Evolutionary conservation across 2,329 filamentous ascomycete species (phyloP).

Genomic region (Rhexocercosporidium sp.): DNA sequence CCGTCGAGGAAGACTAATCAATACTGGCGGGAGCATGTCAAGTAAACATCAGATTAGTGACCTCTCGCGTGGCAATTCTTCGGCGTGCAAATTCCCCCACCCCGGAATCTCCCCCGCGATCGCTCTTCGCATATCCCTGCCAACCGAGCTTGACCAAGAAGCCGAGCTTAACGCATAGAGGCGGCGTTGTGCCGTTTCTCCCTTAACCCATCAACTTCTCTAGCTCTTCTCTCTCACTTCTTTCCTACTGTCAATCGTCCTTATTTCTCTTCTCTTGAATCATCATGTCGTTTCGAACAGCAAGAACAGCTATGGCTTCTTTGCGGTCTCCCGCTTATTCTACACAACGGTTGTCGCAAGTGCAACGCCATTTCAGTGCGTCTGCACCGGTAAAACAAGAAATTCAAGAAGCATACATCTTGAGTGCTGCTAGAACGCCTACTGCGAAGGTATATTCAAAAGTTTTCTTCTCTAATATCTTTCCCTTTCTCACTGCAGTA

Average conservation of each 20-base stretch:
- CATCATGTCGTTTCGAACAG: constrained; percentile 41
- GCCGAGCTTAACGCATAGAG: constrained; percentile 10
- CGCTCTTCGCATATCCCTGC: not conserved
- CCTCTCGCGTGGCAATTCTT: constrained; percentile 2
- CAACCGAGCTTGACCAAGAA: not conserved
- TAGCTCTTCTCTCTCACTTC: not conserved
- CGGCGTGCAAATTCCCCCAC: not conserved
- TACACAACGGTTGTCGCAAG: constrained; percentile 50
- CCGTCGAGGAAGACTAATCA: no score
- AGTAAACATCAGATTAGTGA: not conserved
- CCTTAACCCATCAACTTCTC: not conserved
- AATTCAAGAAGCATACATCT: constrained; percentile 89
- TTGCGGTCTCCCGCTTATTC: constrained; percentile 31
- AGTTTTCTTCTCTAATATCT: constrained; percentile 13
- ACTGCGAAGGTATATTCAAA: constrained; percentile 74
- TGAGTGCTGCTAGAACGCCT: constrained; percentile 88
- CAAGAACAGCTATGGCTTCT: constrained; percentile 35
- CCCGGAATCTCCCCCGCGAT: constrained; percentile 1
- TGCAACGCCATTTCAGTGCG: constrained; percentile 57
- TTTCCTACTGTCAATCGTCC: not conserved
- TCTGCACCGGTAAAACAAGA: constrained; percentile 60
- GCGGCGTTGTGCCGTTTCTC: constrained; percentile 10
- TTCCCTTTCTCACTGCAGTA: not conserved
- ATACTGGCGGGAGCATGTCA: not conserved
- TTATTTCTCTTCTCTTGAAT: constrained; percentile 3